Evolutionary conservation across 495 filamentous ascomycete species (phyloP).

Genomic region (Saxophila tyrrhenica): DNA sequence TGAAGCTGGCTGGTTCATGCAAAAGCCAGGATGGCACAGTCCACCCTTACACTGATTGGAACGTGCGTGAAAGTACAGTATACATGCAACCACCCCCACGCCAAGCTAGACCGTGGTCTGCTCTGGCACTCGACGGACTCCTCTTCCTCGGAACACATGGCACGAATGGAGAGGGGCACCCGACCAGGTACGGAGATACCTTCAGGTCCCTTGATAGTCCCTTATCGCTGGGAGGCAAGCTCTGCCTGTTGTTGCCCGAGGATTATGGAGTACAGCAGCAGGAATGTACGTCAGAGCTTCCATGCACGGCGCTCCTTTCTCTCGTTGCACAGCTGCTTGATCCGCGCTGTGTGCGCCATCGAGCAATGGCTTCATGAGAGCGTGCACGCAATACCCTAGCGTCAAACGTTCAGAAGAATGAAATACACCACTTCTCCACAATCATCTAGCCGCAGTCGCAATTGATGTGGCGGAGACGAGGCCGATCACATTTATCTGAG

Average conservation of each 20-base stretch:
- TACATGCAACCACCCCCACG: no score
- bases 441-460: background rate
- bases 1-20: background rate
- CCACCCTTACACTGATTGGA: background rate
- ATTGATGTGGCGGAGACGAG: background rate
- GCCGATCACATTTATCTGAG: background rate
- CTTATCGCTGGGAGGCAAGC: background rate
- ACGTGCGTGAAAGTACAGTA: background rate
- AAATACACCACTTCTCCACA: background rate
- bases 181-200: background rate
- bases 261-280: background rate
- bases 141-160: no score
- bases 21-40: background rate
- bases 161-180: no score
- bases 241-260: background rate
- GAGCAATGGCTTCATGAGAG: background rate
- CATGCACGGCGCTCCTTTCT: background rate
- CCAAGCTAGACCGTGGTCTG: no score
- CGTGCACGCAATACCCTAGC: background rate
- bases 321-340: background rate
- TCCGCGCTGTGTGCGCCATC: background rate
- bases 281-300: background rate
- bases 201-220: no score
- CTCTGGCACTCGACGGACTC: no score
- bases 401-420: background rate